Evolutionary conservation across 768 basidiomycete species (phyloP), one percentile per base, ranked within the genome.

Genomic region (Mycena amicta): DNA sequence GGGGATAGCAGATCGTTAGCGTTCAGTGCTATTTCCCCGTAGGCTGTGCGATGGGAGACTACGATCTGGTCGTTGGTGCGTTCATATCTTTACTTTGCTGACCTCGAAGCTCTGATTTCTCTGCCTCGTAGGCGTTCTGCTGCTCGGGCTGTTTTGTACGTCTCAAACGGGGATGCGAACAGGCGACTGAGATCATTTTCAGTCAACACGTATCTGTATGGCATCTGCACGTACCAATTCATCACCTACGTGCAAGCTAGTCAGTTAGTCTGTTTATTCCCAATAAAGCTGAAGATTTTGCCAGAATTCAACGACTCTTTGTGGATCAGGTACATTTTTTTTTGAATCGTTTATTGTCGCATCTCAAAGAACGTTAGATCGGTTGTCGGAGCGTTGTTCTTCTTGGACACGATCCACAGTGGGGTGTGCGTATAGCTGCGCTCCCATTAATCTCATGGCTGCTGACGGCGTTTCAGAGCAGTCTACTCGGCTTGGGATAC

Each of bases 191-290:
- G 23, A 46, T 45, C 20, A 47, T 16, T 27, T 2, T n/a, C 29
- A 62, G 61, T 62, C 50, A 62, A 62, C 51, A 62, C 61, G n/a
- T 62, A 62, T 50, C 54, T 75, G n/a, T 74, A 71, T 46, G 74
- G 73, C 0, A 66, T 74, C 8, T 73, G 74, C 57, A 65, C 62
- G 2, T 75, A 69, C 59, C 74, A 75, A 54, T 75, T 74, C 50
- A 62, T 61, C 3, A 50, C 57, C 6, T 75, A 75, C 52, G 52
- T 61, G 1, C 56, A 54, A 23, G 4, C 52, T 30, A 57, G 60
- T 61, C 41, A 11, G 60, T 50, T 13, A 6, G 43, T 15, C 45
- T 47, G 13, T 39, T 50, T 30, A 22, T n/a, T 23, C 26, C 2
- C 41, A 5, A 4, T 22, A 28, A 31, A 39, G 2, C 50, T 3